Percentiles rank a stretch among this genome's conserved stretches.
phyloP scores from a whole-genome alignment of 1,284 basidiomycete species.

The Schizophyllum amplum region DNA sequence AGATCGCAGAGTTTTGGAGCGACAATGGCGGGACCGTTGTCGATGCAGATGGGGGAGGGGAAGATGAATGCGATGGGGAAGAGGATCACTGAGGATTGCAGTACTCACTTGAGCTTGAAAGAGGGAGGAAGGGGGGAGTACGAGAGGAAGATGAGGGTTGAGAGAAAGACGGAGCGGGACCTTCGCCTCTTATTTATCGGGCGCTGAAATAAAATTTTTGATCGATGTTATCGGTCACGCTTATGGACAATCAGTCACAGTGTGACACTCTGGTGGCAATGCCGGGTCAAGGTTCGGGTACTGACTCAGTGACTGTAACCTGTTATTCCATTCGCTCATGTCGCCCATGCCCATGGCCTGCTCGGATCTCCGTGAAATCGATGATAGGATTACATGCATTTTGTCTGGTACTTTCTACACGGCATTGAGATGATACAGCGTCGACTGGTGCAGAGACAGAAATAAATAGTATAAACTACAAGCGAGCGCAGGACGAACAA shows the following conservation, averaged over 20 bases:
- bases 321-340: too few species aligned
- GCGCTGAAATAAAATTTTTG: conserved; percentile 34
- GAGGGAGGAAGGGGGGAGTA: conserved; percentile 38
- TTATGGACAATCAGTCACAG: too few species aligned
- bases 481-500: not conserved
- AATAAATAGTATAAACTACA: conserved; percentile 3
- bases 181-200: too few species aligned
- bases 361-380: too few species aligned
- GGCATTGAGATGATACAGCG: conserved; percentile 10
- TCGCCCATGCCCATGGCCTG: too few species aligned
- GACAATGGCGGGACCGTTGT: conserved; percentile 13
- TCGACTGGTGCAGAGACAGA: conserved; percentile 1
- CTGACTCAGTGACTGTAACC: too few species aligned
- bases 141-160: conserved; percentile 35
- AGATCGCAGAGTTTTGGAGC: conserved; percentile 18
- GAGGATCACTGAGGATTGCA: conserved; percentile 6
- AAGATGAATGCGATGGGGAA: conserved; percentile 15
- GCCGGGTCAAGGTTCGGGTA: too few species aligned
- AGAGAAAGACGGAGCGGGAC: conserved; percentile 7
- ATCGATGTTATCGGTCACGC: conserved; percentile 29
- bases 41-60: conserved; percentile 7
- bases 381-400: too few species aligned
- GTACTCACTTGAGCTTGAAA: conserved; percentile 37
- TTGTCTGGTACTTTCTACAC: not conserved
- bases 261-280: too few species aligned